phyloP scores from a whole-genome alignment of 1,284 basidiomycete species.

The Schizopora paradoxa region DNA sequence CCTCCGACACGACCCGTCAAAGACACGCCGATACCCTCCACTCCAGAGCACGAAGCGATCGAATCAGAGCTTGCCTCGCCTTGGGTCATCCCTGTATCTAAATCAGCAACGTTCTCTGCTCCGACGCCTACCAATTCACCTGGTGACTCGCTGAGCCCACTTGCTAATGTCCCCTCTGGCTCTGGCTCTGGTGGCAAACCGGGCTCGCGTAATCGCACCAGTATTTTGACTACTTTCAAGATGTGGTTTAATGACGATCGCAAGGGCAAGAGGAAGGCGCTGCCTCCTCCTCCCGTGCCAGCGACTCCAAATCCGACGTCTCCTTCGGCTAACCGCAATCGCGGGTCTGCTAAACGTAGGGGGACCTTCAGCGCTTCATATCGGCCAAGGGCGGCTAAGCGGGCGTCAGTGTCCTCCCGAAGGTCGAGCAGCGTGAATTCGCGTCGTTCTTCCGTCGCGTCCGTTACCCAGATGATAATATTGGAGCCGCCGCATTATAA shows the following conservation, averaged over 20 bases:
- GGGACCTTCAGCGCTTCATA: constrained; percentile 36
- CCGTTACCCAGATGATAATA: constrained; percentile 51
- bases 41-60: constrained; percentile 37
- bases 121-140: constrained; percentile 51
- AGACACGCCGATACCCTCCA: constrained; percentile 49
- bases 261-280: constrained; percentile 68
- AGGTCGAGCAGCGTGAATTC: constrained; percentile 82
- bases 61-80: constrained; percentile 50
- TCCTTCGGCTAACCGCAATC: constrained; percentile 18
- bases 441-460: constrained; percentile 62
- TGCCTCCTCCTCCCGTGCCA: constrained; percentile 13
- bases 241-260: constrained; percentile 78
- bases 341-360: constrained; percentile 42
- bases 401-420: constrained; percentile 63
- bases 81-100: constrained; percentile 57
- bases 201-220: constrained; percentile 55
- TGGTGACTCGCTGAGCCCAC: constrained; percentile 23
- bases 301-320: constrained; percentile 12
- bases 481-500: constrained; percentile 48
- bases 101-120: constrained; percentile 24
- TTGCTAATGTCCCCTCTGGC: constrained; percentile 4
- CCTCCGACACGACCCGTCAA: constrained; percentile 56
- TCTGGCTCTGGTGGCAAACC: constrained; percentile 24
- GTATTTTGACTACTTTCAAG: constrained; percentile 65
- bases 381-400: constrained; percentile 44